phyloP scores from a whole-genome alignment of 305 asterid genomes.

The Fraxinus greggii region DNA sequence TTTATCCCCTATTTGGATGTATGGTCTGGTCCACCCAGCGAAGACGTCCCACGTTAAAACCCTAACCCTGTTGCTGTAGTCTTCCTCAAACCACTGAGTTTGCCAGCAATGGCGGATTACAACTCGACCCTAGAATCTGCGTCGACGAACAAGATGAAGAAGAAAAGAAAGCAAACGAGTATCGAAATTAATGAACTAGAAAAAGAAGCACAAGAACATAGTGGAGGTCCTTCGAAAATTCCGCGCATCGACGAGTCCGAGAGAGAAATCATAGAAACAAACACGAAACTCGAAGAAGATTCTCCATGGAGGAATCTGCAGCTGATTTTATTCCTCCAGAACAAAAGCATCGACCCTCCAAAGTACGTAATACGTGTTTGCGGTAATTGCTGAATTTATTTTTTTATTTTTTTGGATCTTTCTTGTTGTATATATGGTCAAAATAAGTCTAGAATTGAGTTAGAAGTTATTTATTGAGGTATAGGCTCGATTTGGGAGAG shows the following conservation, averaged over 20 bases:
- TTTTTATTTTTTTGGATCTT: background rate
- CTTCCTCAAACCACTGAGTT: background rate
- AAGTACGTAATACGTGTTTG: constrained; percentile 35
- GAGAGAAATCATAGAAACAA: constrained; percentile 24
- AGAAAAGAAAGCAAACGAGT: constrained; percentile 55
- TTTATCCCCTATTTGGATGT: too few species aligned
- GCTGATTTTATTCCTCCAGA: constrained; percentile 55
- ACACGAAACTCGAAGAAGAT: constrained; percentile 19
- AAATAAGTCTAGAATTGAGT: background rate
- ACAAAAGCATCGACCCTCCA: constrained; percentile 38
- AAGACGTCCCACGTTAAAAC: background rate
- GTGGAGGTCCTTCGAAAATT: constrained; percentile 32
- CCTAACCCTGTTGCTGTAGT: background rate
- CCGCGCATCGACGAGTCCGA: constrained; percentile 31
- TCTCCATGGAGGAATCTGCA: constrained; percentile 70
- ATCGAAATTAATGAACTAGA: constrained; percentile 27
- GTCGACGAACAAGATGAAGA: constrained; percentile 18
- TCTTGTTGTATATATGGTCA: background rate
- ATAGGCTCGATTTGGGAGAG: background rate
- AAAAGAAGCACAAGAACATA: constrained; percentile 22
- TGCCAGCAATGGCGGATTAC: constrained; percentile 32
- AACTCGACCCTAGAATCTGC: background rate
- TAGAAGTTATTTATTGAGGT: background rate
- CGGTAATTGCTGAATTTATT: background rate
- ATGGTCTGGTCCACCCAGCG: background rate